Evolutionary conservation across 2,329 filamentous ascomycete genomes (phyloP), one percentile per base, ranked within the genome.

Genomic region (Sporothrix globosa): DNA sequence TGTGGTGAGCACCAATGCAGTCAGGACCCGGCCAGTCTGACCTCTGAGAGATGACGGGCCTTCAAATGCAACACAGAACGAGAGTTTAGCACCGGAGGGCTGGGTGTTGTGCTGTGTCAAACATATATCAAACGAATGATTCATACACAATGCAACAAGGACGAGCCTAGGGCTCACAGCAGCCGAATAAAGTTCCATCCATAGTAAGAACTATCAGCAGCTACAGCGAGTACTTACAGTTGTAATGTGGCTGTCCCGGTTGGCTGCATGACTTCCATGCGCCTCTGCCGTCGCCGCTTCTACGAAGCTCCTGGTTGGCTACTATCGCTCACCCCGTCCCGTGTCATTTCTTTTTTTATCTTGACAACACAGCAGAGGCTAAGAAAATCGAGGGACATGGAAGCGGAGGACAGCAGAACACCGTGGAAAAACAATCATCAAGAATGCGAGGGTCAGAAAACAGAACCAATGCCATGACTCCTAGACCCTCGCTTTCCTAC

Each of bases 221-320:
- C 34, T 9, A 7, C n/a, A 44, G 39, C n/a, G 39, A n/a, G 34
- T 34, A 19, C 34, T 7, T 60, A 30, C 56, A 61, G 56, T n/a
- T 41, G 53, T 13, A 7, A 9, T 19, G 54, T 34, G 53, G n/a
- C 14, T 14, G 19, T 21, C 19, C 34, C 34, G 39, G 27, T 46
- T 24, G 19, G 34, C 48, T 67, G 48, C 65, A 67, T n/a, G 50
- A 44, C 34, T 53, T 41, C 50, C 50, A 30, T 54, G 34, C 34
- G 41, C 27, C 34, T 54, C 65, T 54, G 50, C 50, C n/a, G 65
- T 67, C 65, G 24, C 65, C 65, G 65, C 50, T 67, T 41, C 46
- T 39, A 10, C 30, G 30, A 14, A 19, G n/a, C 34, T 46, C 11
- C 50, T 67, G 65, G 65, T 67, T 67, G 65, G 65, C 50, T 56